Conservation (phyloP, 352 stramenopile genomes). For the Phytophthora megakarya region DNA sequence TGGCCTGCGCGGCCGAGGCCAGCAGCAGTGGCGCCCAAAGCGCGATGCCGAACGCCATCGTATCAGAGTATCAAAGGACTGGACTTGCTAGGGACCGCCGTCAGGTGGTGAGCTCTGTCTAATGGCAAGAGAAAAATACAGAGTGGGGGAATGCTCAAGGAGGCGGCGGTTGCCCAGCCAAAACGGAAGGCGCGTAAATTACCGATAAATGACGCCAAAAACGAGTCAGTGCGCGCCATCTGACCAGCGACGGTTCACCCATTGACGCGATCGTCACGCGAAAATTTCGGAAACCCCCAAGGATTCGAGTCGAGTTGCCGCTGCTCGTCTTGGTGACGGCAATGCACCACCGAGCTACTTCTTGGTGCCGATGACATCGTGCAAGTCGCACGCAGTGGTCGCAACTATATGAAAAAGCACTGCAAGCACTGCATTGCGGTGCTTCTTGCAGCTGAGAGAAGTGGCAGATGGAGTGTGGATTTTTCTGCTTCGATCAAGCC, state of each 20-base stretch:
- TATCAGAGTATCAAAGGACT: neutral
- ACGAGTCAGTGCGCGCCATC: constrained; percentile 33
- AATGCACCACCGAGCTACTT: neutral
- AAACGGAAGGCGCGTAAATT: constrained; percentile 31
- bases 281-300: constrained; percentile 34
- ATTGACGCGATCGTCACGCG: constrained; percentile 32
- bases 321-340: constrained; percentile 26
- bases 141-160: constrained; percentile 20
- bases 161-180: constrained; percentile 21
- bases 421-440: neutral
- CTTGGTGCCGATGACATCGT: constrained; percentile 6
- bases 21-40: constrained; percentile 29
- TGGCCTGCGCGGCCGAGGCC: constrained; percentile 24
- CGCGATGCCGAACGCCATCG: constrained; percentile 12
- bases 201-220: constrained; percentile 32
- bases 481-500: constrained; percentile 24
- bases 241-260: constrained; percentile 31
- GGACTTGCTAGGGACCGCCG: constrained; percentile 20
- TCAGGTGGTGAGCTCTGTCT: constrained; percentile 27
- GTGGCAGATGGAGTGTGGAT: constrained; percentile 29
- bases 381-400: constrained; percentile 4
- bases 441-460: constrained; percentile 4
- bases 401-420: too few relatives aligned
- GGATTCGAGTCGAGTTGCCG: neutral
- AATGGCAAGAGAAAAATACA: constrained; percentile 45